These are phyloP conservation scores for Rhizophagus prolifer DNA, from an alignment of 192 early-diverging fungal species.

Conservation along the genomic window DNA sequence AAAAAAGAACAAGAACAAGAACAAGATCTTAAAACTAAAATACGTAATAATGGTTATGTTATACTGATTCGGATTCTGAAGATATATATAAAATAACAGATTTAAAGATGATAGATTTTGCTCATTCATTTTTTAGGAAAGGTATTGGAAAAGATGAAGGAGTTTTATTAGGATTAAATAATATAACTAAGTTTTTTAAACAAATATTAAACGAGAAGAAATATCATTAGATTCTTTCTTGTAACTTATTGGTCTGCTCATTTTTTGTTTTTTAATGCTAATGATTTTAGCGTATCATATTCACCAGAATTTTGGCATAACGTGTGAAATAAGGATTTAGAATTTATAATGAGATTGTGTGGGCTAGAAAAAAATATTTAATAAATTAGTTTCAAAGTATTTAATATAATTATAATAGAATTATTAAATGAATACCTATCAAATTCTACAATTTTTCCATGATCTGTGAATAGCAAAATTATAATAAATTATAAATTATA, in stretches of 20 bases:
- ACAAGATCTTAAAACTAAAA: not conserved
- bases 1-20: constrained; percentile 39
- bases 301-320: constrained; percentile 89
- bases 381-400: not conserved
- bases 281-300: constrained; percentile 60
- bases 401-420: not conserved
- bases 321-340: constrained; percentile 61
- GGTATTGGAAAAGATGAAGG: constrained; percentile 67
- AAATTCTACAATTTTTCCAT: constrained; percentile 77
- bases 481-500: constrained; percentile 49
- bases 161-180: constrained; percentile 65
- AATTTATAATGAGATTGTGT: constrained; percentile 58
- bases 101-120: constrained; percentile 87
- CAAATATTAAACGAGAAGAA: constrained; percentile 36
- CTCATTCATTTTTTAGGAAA: constrained; percentile 71
- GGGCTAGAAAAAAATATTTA: constrained; percentile 42
- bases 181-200: constrained; percentile 56
- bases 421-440: constrained; percentile 45
- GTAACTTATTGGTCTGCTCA: not conserved
- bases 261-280: not conserved
- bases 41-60: constrained; percentile 4
- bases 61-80: constrained; percentile 42
- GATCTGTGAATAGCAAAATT: constrained; percentile 42
- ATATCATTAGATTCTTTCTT: not conserved
- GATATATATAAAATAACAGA: constrained; percentile 52